Conservation (phyloP, 768 basidiomycete species). For the Suillus paluster region DNA sequence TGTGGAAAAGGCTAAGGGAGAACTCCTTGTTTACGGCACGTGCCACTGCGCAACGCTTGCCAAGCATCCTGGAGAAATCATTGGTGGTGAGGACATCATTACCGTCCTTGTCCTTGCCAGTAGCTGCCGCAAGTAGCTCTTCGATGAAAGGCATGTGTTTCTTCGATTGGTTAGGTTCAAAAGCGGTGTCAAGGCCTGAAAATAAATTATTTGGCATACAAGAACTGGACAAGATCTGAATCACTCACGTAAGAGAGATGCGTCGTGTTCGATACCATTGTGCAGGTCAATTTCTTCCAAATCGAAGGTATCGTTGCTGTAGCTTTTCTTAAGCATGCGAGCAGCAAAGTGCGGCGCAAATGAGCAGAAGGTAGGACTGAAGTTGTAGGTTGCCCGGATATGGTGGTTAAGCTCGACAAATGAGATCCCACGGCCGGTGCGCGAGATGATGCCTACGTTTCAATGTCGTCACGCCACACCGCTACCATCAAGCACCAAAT, state of each 20-base stretch:
- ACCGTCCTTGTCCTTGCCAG: constrained; percentile 58
- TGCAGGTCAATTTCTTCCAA: constrained; percentile 67
- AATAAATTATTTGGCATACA: not conserved
- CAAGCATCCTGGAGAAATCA: constrained; percentile 60
- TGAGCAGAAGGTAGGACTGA: constrained; percentile 63
- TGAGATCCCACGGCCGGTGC: constrained; percentile 67
- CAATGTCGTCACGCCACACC: not conserved
- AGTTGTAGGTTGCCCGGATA: constrained; percentile 63
- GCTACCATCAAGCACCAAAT: not conserved
- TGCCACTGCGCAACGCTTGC: constrained; percentile 65
- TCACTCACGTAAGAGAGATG: constrained; percentile 27
- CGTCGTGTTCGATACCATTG: constrained; percentile 49
- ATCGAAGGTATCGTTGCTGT: constrained; percentile 59
- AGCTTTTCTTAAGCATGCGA: constrained; percentile 55
- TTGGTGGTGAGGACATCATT: constrained; percentile 52
- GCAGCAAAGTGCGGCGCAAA: constrained; percentile 66
- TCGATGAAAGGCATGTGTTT: constrained; percentile 54
- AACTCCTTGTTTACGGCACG: constrained; percentile 59
- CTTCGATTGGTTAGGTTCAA: constrained; percentile 55
- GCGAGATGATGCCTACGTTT: constrained; percentile 46
- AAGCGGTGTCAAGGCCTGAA: constrained; percentile 56
- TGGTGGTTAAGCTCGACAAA: constrained; percentile 45
- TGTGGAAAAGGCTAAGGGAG: constrained; percentile 53
- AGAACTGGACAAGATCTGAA: not conserved
- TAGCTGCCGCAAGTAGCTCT: constrained; percentile 60